These are phyloP conservation scores for Cercis canadensis DNA, from an alignment of 306 rosid species.

Conservation along the genomic window DNA sequence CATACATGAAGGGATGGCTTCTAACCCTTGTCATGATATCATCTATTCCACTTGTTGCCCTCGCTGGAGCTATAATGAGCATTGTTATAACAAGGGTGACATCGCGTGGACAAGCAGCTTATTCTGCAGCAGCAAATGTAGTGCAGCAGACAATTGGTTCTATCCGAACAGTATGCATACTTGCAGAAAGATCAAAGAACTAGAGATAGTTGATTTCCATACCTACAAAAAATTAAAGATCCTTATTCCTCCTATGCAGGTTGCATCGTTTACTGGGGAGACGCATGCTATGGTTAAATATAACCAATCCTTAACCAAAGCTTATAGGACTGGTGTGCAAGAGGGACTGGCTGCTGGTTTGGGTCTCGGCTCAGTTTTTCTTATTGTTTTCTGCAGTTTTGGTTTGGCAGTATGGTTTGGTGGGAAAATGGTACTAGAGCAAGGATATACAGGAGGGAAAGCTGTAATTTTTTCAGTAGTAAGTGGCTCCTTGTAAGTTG, in stretches of 20 bases:
- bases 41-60: slow-evolving; percentile 63
- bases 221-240: no score
- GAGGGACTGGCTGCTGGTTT: slow-evolving; percentile 77
- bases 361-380: slow-evolving; percentile 58
- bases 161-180: slow-evolving; percentile 70
- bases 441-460: slow-evolving; percentile 77
- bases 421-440: slow-evolving; percentile 73
- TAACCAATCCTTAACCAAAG: slow-evolving; percentile 56
- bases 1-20: slow-evolving; percentile 80
- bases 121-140: slow-evolving; percentile 67
- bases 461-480: slow-evolving; percentile 63
- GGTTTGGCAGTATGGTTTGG: slow-evolving; percentile 84
- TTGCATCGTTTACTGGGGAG: slow-evolving; percentile 94
- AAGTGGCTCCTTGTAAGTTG: slow-evolving; percentile 73
- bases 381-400: slow-evolving; percentile 51
- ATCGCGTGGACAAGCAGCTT: slow-evolving; percentile 69
- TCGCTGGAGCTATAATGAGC: slow-evolving; percentile 61
- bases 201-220: no score
- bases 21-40: slow-evolving; percentile 78
- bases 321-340: slow-evolving; percentile 60
- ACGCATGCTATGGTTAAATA: slow-evolving; percentile 68
- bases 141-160: slow-evolving; percentile 86
- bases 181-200: background rate
- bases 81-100: slow-evolving; percentile 51
- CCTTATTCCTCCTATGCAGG: slow-evolving; percentile 59